Base-by-base conservation (phyloP, 2,329 filamentous ascomycete genomes). In the Colletotrichum lindemuthianum region DNA sequence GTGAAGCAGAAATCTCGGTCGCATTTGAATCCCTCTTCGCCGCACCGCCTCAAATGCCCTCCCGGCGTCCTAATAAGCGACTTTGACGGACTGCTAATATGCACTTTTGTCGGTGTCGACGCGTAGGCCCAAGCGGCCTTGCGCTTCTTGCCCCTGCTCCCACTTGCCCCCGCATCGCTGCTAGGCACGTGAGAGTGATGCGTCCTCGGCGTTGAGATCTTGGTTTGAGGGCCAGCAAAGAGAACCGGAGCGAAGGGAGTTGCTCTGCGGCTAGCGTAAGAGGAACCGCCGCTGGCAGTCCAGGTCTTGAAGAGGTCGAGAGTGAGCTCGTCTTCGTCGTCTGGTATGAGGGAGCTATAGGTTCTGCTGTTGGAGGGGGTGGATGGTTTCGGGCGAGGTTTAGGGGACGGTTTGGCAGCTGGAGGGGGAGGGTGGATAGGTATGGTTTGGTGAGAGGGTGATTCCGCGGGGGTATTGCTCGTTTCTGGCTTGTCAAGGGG, bases 1-100 rank as follows among this genome's bases (percentile, higher is more conserved):
- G 78, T 79, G 69, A 90, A 88, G 73, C 87, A 89, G 74, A 88
- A 89, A 65, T 86, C 82, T 58, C 83, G 78, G 4, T 81, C 81
- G 66, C 87, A 89, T 13, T 75, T 76, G 71, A 84, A 88, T 11
- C 84, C 86, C 67, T 82, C 80, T 67, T 84, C 75, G 4, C 87
- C 87, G 63, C 87, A 89, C 12, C 77, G 77, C 55, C 83, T 77
- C 68, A 79, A 68, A 12, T 81, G 80, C 1, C 85, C 85, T 2
- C 84, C 80, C 0, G 84, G 84, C 9, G 84, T 86, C 68, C 76
- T 76, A 5, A 79, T 70, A 37, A 76, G 67, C 33, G 71, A 72
- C 11, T 55, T 69, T 34, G 54, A 65, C 50, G 67, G 67, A 48
- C 71, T 73, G 4, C 69, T 65, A 8, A 59, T 34, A 24, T 37